Evolutionary conservation across 306 rosid genomes (phyloP).

Genomic region (Lotus japonicus): DNA sequence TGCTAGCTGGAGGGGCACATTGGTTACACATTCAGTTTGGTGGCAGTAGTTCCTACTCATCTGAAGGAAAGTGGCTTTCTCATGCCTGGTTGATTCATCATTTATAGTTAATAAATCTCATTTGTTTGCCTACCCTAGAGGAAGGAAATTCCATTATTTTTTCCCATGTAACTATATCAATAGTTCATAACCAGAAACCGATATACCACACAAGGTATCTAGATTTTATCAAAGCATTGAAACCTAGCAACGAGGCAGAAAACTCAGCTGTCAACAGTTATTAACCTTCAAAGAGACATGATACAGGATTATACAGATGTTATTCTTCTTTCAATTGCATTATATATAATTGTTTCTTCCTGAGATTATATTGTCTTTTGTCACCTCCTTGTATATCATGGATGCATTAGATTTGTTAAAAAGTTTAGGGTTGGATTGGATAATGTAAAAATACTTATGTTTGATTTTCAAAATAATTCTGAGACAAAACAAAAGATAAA

Average conservation of each 20-base stretch:
- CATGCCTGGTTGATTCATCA: conserved; percentile 18
- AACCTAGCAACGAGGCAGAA: background rate
- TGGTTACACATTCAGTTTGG: conserved; percentile 13
- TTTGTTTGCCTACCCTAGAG: conserved; percentile 13
- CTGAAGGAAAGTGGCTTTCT: conserved; percentile 20
- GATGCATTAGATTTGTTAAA: background rate
- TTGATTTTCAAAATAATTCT: background rate
- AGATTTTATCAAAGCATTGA: background rate
- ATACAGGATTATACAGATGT: conserved; percentile 2
- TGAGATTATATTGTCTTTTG: background rate
- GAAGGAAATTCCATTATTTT: conserved; percentile 12
- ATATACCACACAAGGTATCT: background rate
- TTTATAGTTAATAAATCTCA: conserved; percentile 7
- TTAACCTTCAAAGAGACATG: background rate
- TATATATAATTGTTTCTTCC: conserved; percentile 1
- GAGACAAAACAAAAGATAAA: too few relatives aligned
- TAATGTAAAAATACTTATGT: background rate
- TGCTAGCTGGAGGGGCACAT: conserved; percentile 13
- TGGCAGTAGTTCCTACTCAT: conserved; percentile 15
- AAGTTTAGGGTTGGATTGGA: background rate
- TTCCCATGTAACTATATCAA: conserved; percentile 21
- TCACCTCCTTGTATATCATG: background rate
- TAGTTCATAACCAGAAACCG: conserved; percentile 9
- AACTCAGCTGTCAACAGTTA: background rate
- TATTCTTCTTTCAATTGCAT: background rate